Conservation (phyloP, 371 early-diverging fungal genomes). For the Rhizomucor pusillus region DNA sequence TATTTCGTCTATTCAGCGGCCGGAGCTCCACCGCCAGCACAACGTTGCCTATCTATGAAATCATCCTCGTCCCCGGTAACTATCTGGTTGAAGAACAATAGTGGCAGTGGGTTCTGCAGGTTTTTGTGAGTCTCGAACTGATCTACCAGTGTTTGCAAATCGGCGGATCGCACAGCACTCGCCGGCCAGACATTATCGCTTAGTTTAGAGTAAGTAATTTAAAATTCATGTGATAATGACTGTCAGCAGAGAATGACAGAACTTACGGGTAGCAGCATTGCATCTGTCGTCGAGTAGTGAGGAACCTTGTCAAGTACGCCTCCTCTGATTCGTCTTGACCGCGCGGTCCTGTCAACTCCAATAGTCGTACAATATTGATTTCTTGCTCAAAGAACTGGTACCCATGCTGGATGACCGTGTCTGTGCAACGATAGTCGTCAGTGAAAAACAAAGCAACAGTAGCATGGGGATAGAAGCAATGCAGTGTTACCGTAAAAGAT, state of each 20-base stretch:
- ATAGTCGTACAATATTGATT: constrained; percentile 31
- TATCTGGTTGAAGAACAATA: constrained; percentile 2
- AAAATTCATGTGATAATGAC: not conserved
- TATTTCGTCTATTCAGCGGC: not conserved
- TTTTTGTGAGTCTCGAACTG: constrained; percentile 23
- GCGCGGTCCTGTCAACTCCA: constrained; percentile 30
- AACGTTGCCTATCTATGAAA: not conserved
- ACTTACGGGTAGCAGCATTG: constrained; percentile 45
- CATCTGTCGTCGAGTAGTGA: constrained; percentile 28
- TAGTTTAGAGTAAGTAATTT: not conserved
- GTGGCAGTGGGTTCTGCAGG: constrained; percentile 2
- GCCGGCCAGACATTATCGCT: constrained; percentile 41
- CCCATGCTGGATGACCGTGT: constrained; percentile 44
- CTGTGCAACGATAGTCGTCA: constrained; percentile 13
- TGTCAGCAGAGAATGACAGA: constrained; percentile 6
- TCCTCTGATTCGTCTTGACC: constrained; percentile 21
- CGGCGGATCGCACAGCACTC: constrained; percentile 30
- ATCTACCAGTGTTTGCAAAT: constrained; percentile 23
- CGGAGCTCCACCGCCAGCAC: too few relatives aligned
- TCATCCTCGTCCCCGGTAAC: constrained; percentile 1
- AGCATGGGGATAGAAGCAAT: not conserved
- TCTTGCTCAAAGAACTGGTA: constrained; percentile 37
- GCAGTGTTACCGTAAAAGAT: constrained; percentile 48
- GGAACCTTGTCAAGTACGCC: constrained; percentile 28
- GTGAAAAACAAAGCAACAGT: constrained; percentile 26